Percentiles rank a stretch among this genome's conserved stretches.
phyloP scores from a whole-genome alignment of 371 early-diverging fungal genomes.

The Basidiobolus meristosporus region DNA sequence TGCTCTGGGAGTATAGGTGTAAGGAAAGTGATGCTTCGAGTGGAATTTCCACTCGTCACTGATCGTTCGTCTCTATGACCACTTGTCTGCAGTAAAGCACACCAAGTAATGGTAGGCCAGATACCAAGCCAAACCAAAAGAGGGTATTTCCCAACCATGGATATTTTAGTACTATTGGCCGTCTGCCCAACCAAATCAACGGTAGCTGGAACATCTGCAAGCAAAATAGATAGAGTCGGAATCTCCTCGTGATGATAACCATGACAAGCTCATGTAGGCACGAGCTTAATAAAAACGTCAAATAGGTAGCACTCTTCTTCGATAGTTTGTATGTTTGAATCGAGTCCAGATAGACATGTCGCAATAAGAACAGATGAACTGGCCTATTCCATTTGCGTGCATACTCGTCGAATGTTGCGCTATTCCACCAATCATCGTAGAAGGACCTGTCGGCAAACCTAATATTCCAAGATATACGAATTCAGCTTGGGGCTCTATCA shows the following conservation, averaged over 20 bases:
- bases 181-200: constrained; percentile 35
- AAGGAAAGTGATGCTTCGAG: background rate
- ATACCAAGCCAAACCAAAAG: constrained; percentile 76
- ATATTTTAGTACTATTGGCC: constrained; percentile 27
- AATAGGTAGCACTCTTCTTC: constrained; percentile 46
- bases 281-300: constrained; percentile 77
- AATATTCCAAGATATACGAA: background rate
- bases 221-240: constrained; percentile 63
- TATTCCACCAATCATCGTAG: constrained; percentile 99
- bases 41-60: background rate
- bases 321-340: constrained; percentile 55
- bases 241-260: constrained; percentile 44
- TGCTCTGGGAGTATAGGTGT: too few relatives aligned
- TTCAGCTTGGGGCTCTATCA: too few relatives aligned
- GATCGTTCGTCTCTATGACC: constrained; percentile 1
- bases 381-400: constrained; percentile 97
- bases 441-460: constrained; percentile 91
- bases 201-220: constrained; percentile 91
- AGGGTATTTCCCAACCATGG: constrained; percentile 5
- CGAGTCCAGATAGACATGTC: constrained; percentile 78
- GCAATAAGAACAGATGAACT: constrained; percentile 85
- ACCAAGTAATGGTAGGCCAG: constrained; percentile 63
- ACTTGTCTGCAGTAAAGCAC: constrained; percentile 49
- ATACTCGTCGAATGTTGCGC: constrained; percentile 80
- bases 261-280: constrained; percentile 81